phyloP scores from a whole-genome alignment of 768 basidiomycete genomes.

The Leccinum olivaceopallidum region DNA sequence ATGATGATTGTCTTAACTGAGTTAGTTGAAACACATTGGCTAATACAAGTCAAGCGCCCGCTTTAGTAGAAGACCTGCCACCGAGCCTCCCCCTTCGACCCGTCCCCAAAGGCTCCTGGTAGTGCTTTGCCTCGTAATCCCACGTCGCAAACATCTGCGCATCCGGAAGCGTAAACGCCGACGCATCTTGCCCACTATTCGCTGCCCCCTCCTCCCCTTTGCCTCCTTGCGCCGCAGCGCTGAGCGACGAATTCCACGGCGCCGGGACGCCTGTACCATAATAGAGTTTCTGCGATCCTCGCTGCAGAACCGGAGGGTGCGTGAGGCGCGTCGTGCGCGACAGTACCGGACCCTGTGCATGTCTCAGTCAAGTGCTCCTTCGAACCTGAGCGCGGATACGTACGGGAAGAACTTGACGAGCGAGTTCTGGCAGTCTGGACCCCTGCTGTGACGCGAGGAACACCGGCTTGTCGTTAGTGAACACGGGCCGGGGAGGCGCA shows the following conservation, averaged over 20 bases:
- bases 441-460: conserved; percentile 65
- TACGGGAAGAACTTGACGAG: conserved; percentile 67
- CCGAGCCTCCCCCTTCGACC: conserved; percentile 30
- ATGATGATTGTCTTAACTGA: conserved; percentile 8
- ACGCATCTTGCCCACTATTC: conserved; percentile 26
- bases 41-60: neutral
- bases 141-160: conserved; percentile 53
- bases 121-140: conserved; percentile 48
- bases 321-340: conserved; percentile 60
- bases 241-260: conserved; percentile 44
- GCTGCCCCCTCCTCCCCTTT: conserved; percentile 26
- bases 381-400: conserved; percentile 37
- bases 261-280: conserved; percentile 44
- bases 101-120: conserved; percentile 36
- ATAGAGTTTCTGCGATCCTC: conserved; percentile 40
- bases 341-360: conserved; percentile 52
- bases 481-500: conserved; percentile 39
- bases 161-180: conserved; percentile 41
- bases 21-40: neutral
- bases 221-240: conserved; percentile 17
- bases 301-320: conserved; percentile 64
- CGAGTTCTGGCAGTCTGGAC: conserved; percentile 66
- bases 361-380: neutral
- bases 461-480: conserved; percentile 52
- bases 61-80: neutral